Conservation (phyloP, 1,284 basidiomycete genomes). For the Xerocomus nothofagi region DNA sequence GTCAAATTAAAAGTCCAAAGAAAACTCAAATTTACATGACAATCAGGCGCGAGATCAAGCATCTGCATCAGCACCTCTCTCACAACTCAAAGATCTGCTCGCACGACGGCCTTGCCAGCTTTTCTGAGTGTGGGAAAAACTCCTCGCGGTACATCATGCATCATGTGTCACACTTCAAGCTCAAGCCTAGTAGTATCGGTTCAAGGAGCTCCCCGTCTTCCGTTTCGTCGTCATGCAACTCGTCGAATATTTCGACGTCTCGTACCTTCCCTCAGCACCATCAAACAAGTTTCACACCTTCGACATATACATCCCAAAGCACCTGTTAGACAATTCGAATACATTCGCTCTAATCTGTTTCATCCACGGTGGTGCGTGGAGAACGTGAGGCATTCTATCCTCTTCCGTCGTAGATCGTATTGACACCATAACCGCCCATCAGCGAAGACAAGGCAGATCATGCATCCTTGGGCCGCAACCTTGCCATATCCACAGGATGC, state of each 20-base stretch:
- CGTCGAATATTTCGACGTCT: constrained; percentile 38
- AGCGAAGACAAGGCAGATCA: constrained; percentile 74
- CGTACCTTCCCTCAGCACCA: constrained; percentile 38
- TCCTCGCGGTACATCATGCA: no score
- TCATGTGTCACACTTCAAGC: no score
- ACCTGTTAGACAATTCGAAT: background rate
- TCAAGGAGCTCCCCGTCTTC: no score
- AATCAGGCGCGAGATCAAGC: no score
- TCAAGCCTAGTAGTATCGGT: no score
- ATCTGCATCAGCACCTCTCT: no score
- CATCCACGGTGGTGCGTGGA: constrained; percentile 81
- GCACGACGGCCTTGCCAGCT: no score
- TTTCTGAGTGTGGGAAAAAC: no score
- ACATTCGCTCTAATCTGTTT: constrained; percentile 51
- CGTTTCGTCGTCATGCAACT: constrained; percentile 8
- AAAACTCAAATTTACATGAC: no score
- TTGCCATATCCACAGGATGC: constrained; percentile 49
- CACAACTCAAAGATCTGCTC: no score
- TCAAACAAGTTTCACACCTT: constrained; percentile 42
- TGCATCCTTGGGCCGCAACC: constrained; percentile 48
- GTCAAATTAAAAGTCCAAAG: no score
- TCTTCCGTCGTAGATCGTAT: background rate
- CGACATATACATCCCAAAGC: constrained; percentile 46
- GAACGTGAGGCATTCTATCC: constrained; percentile 50
- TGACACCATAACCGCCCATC: constrained; percentile 11